Conservation (phyloP, 2,329 filamentous ascomycete genomes). For the Trichoderma harzianum region DNA sequence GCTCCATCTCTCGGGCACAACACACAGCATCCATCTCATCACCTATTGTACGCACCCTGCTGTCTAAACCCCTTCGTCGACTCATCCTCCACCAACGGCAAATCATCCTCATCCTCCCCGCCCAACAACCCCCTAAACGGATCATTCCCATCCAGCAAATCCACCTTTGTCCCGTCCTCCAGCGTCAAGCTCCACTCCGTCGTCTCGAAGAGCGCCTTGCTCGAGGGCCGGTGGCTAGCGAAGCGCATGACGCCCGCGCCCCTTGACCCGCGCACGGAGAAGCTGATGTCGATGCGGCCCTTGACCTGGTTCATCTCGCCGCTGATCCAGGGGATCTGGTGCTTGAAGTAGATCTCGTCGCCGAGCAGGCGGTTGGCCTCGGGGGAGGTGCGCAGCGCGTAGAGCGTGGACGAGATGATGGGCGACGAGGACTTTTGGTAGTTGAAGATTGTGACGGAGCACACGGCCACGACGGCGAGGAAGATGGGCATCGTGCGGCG, state of each 20-base stretch:
- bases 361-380: constrained; percentile 75
- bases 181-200: constrained; percentile 83
- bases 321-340: constrained; percentile 77
- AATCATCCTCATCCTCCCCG: constrained; percentile 35
- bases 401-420: constrained; percentile 82
- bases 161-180: constrained; percentile 48
- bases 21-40: neutral
- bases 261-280: constrained; percentile 79
- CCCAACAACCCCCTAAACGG: constrained; percentile 59
- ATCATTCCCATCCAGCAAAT: constrained; percentile 70
- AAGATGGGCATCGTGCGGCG: constrained; percentile 77
- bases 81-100: constrained; percentile 29
- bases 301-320: constrained; percentile 92
- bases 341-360: constrained; percentile 79
- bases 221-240: constrained; percentile 63
- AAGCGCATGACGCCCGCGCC: constrained; percentile 74
- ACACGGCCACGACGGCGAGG: constrained; percentile 63
- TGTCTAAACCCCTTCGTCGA: constrained; percentile 52
- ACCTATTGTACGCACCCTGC: constrained; percentile 38
- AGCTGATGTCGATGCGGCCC: constrained; percentile 82
- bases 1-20: neutral
- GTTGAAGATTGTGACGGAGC: constrained; percentile 91
- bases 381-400: constrained; percentile 79
- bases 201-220: constrained; percentile 72
- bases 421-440: constrained; percentile 94